phyloP scores from a whole-genome alignment of 768 basidiomycete genomes.

The Boletus sp. region DNA sequence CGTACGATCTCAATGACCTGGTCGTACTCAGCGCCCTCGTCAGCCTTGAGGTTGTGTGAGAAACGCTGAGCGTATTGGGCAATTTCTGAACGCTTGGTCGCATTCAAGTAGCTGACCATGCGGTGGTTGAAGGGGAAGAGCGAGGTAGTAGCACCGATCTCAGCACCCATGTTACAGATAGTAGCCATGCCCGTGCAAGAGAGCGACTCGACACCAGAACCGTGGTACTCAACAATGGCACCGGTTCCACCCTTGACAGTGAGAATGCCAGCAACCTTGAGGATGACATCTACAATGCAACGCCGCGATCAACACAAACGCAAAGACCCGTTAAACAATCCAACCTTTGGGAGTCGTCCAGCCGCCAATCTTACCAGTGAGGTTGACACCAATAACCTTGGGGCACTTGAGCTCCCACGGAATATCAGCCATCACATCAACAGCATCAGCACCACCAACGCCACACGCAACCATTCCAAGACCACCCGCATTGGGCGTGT shows the following conservation, averaged over 20 bases:
- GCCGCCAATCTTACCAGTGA: slow-evolving; percentile 90
- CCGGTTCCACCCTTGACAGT: slow-evolving; percentile 99
- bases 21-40: slow-evolving; percentile 90
- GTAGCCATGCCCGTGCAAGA: slow-evolving; percentile 99
- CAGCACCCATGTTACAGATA: slow-evolving; percentile 99
- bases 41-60: slow-evolving; percentile 85
- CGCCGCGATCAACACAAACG: slow-evolving; percentile 7
- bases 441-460: slow-evolving; percentile 98
- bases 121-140: slow-evolving; percentile 98
- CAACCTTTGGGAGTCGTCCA: slow-evolving; percentile 98
- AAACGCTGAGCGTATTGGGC: slow-evolving; percentile 87
- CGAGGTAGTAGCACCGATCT: slow-evolving; percentile 98
- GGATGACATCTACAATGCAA: slow-evolving; percentile 74
- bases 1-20: slow-evolving; percentile 86
- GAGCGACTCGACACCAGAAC: slow-evolving; percentile 91
- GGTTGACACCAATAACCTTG: slow-evolving; percentile 97
- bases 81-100: slow-evolving; percentile 89
- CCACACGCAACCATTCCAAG: slow-evolving; percentile 99
- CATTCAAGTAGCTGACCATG: slow-evolving; percentile 90
- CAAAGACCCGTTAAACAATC: slow-evolving; percentile 8
- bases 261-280: slow-evolving; percentile 97
- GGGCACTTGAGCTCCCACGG: slow-evolving; percentile 99
- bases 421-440: slow-evolving; percentile 97
- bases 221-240: slow-evolving; percentile 96
- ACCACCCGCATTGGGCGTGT: slow-evolving; percentile 99